These are phyloP conservation scores for Candida insectalens DNA, from an alignment of 805 yeast genomes.

Conservation along the genomic window DNA sequence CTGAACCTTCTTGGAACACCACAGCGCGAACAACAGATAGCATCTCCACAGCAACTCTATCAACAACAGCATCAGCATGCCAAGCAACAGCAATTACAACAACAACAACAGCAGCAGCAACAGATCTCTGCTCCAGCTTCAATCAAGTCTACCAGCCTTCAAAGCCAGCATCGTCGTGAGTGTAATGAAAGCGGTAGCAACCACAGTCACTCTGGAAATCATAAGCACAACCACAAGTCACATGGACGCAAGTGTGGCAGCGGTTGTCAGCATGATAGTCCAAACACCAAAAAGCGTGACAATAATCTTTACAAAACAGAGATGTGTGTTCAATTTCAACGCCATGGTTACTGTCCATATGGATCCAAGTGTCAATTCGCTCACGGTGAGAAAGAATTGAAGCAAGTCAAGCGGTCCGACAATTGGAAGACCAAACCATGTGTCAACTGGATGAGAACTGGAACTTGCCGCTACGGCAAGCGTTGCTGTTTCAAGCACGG, in stretches of 20 bases:
- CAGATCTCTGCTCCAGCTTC: not conserved
- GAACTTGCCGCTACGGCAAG: conserved; percentile 80
- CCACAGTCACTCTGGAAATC: not conserved
- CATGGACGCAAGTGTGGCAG: conserved; percentile 3
- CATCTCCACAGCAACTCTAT: conserved; percentile 8
- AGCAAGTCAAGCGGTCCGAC: conserved; percentile 59
- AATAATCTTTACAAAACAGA: conserved; percentile 71
- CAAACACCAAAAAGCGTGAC: conserved; percentile 7
- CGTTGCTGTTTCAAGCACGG: conserved; percentile 91
- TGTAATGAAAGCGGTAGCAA: conserved; percentile 4
- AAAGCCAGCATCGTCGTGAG: too few species aligned
- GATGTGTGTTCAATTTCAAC: conserved; percentile 69
- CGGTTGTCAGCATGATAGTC: conserved; percentile 8
- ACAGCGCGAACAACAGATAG: too few species aligned
- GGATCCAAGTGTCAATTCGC: conserved; percentile 93
- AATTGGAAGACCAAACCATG: conserved; percentile 91
- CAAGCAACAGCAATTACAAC: not conserved
- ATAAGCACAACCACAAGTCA: not conserved
- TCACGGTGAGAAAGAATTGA: conserved; percentile 74
- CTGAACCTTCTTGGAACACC: conserved; percentile 19
- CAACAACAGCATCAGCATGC: conserved; percentile 1
- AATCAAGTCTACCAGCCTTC: too few species aligned
- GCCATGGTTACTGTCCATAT: conserved; percentile 71
- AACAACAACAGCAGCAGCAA: not conserved
- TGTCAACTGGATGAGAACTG: conserved; percentile 75